Percentiles rank a stretch among this genome's conserved stretches.
Conservation (phyloP, 2,329 filamentous ascomycete species). For the Xylariaceae sp. region DNA sequence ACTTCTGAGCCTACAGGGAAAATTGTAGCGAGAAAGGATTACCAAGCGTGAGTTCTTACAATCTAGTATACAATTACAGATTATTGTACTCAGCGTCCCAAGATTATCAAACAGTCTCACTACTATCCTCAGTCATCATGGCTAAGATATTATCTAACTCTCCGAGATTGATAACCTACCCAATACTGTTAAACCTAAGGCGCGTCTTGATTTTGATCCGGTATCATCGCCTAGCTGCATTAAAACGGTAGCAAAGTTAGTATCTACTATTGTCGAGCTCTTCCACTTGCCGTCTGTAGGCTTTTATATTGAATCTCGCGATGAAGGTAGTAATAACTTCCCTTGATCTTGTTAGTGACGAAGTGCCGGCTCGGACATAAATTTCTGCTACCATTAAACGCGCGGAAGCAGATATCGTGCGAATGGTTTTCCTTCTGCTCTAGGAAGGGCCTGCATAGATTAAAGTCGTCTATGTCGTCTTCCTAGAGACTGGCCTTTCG, state of each 20-base stretch:
- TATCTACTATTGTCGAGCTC: slow-evolving; percentile 35
- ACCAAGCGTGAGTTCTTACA: no score
- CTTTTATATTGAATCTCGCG: slow-evolving; percentile 37
- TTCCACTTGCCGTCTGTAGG: slow-evolving; percentile 32
- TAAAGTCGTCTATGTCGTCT: slow-evolving; percentile 29
- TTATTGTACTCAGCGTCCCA: no score
- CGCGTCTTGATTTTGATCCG: slow-evolving; percentile 30
- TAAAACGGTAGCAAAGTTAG: slow-evolving; percentile 38
- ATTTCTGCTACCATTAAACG: slow-evolving; percentile 37
- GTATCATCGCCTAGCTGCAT: slow-evolving; percentile 38
- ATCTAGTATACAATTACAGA: no score
- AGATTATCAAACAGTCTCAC: slow-evolving; percentile 10
- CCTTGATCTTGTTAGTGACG: slow-evolving; percentile 37
- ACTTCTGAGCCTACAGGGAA: no score
- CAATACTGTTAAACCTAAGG: slow-evolving; percentile 25
- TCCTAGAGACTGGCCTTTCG: slow-evolving; percentile 34
- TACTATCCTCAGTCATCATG: slow-evolving; percentile 27
- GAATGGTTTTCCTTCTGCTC: slow-evolving; percentile 33
- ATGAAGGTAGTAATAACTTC: slow-evolving; percentile 36
- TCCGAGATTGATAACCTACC: slow-evolving; percentile 25
- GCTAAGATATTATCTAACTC: slow-evolving; percentile 30
- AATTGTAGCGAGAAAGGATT: no score
- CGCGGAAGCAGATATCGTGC: slow-evolving; percentile 34
- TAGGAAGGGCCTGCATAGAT: slow-evolving; percentile 34
- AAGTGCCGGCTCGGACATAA: slow-evolving; percentile 39